phyloP scores from a whole-genome alignment of 495 filamentous ascomycete species.

The Penicillium cosmopolitanum region DNA sequence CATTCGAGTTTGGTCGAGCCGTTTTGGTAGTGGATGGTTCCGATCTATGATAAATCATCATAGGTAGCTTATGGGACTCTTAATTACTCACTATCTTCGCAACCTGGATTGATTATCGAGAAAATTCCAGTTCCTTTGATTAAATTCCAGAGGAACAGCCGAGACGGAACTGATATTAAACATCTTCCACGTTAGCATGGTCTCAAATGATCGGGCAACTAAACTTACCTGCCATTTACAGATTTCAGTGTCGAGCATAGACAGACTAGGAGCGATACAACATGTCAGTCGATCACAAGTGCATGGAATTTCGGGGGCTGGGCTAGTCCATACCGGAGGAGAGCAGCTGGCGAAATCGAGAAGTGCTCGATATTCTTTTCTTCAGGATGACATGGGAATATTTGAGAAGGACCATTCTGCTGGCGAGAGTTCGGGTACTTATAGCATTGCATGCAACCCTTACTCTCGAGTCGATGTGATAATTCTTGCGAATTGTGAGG shows the following conservation, averaged over 20 bases:
- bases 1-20: not conserved
- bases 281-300: slow-evolving; percentile 3
- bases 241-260: slow-evolving; percentile 1
- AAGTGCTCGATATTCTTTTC: not conserved
- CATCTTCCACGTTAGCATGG: slow-evolving; percentile 1
- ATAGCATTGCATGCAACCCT: not conserved
- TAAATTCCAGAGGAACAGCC: not conserved
- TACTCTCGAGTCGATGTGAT: not conserved
- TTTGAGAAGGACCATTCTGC: not conserved
- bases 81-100: slow-evolving; percentile 2
- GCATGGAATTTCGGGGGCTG: not conserved
- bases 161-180: not conserved
- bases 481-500: not conserved
- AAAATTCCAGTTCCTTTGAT: not conserved
- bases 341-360: not conserved
- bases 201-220: slow-evolving; percentile 1
- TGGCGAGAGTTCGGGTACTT: not conserved
- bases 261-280: not conserved
- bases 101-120: not conserved
- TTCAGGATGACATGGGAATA: not conserved
- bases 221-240: not conserved
- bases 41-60: not conserved
- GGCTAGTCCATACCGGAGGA: not conserved
- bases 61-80: not conserved
- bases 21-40: not conserved